Evolutionary conservation across 345 rosid species (phyloP).

Genomic region (Corchorus olitorius): DNA sequence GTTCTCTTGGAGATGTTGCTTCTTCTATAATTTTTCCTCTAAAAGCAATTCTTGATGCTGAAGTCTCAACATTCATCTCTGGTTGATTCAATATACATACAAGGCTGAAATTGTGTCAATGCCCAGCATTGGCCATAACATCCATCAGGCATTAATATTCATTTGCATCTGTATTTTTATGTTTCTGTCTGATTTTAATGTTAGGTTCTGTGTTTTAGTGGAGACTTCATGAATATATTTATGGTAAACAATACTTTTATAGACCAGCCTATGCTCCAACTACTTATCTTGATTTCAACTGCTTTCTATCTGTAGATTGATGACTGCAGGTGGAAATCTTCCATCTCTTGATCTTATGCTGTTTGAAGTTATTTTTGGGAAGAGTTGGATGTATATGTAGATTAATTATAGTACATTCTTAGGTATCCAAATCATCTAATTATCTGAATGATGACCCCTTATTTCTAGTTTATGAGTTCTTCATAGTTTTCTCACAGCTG

Average conservation of each 20-base stretch:
- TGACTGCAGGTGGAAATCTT: constrained; percentile 15
- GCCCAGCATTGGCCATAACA: not conserved
- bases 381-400: constrained; percentile 7
- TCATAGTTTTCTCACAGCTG: not conserved
- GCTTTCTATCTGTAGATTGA: constrained; percentile 14
- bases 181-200: constrained; percentile 3
- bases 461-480: not conserved
- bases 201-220: not conserved
- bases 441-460: not conserved
- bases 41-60: not conserved
- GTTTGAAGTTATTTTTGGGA: not conserved
- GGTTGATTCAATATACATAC: not conserved
- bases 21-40: not conserved
- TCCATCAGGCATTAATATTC: not conserved
- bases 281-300: constrained; percentile 10
- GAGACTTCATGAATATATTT: not conserved
- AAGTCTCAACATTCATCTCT: not conserved
- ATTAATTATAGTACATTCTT: not conserved
- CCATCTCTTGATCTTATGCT: not conserved
- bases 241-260: not conserved
- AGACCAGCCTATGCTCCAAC: not conserved
- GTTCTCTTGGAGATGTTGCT: constrained; percentile 10
- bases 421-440: not conserved
- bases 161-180: not conserved
- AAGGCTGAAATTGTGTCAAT: constrained; percentile 1